phyloP scores from a whole-genome alignment of 441 rosid genomes.

The Gossypium schwendimanii region DNA sequence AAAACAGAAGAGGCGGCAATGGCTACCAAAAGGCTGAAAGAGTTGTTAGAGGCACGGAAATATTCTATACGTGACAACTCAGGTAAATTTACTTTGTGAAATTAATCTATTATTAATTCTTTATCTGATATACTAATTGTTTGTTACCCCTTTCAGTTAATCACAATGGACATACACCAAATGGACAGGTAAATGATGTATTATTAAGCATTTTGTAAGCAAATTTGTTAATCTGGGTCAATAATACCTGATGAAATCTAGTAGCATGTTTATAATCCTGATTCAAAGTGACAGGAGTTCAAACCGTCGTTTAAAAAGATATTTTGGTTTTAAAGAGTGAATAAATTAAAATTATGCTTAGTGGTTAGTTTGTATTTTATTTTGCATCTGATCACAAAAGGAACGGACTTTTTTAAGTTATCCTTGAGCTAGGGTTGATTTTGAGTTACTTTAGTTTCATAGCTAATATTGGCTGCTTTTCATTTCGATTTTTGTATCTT shows the following conservation, averaged over 20 bases:
- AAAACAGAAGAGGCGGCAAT: slow-evolving; percentile 68
- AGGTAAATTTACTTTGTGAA: slow-evolving; percentile 24
- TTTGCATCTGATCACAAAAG: neutral
- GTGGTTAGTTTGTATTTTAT: neutral
- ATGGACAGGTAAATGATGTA: slow-evolving; percentile 46
- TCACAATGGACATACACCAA: slow-evolving; percentile 43
- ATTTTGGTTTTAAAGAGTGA: neutral
- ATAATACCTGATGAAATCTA: neutral
- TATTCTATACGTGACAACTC: slow-evolving; percentile 36
- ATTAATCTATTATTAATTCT: neutral
- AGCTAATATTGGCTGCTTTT: slow-evolving; percentile 8
- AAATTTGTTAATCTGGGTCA: slow-evolving; percentile 9
- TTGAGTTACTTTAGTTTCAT: neutral
- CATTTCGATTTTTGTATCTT: slow-evolving; percentile 13
- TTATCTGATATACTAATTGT: slow-evolving; percentile 18
- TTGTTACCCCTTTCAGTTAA: slow-evolving; percentile 35
- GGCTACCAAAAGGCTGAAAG: slow-evolving; percentile 66
- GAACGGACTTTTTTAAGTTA: neutral
- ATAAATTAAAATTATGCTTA: neutral
- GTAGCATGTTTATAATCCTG: slow-evolving; percentile 12
- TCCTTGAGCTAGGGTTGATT: slow-evolving; percentile 2
- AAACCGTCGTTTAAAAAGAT: slow-evolving; percentile 2
- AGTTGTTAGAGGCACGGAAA: slow-evolving; percentile 58
- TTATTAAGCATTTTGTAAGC: slow-evolving; percentile 6
- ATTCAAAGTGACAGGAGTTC: slow-evolving; percentile 9